A percentile compares a stretch with the other conserved stretches of the same genome.
These are phyloP conservation scores for Lentinula guzmanii DNA, from an alignment of 768 basidiomycete species.

Conservation along the genomic window DNA sequence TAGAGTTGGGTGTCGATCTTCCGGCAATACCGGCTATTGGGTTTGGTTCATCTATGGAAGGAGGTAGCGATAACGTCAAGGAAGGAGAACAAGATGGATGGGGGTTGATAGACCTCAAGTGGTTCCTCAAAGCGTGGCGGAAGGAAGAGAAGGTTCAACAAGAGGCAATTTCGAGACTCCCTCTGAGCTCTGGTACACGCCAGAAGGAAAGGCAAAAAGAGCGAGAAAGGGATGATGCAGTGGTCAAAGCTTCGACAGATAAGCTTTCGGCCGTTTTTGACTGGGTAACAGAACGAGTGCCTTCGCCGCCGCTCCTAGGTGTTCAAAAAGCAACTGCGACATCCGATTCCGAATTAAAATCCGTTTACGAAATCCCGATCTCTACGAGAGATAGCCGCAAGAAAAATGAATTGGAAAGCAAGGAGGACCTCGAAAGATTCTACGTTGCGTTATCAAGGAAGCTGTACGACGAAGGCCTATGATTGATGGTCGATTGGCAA, in stretches of 20 bases:
- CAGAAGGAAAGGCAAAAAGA: conserved; percentile 17
- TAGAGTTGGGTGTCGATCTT: conserved; percentile 59
- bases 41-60: conserved; percentile 17
- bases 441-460: conserved; percentile 86
- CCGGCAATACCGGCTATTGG: conserved; percentile 43
- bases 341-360: neutral
- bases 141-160: conserved; percentile 41
- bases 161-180: conserved; percentile 21
- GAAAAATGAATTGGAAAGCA: conserved; percentile 46
- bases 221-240: conserved; percentile 39
- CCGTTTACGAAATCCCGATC: neutral
- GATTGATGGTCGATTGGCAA: neutral
- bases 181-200: neutral
- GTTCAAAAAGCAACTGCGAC: conserved; percentile 15
- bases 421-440: conserved; percentile 81
- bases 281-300: conserved; percentile 73
- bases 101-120: conserved; percentile 55
- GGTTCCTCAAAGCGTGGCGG: conserved; percentile 57
- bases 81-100: conserved; percentile 24
- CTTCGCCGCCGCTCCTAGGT: conserved; percentile 24
- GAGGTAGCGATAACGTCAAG: conserved; percentile 10
- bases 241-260: conserved; percentile 63
- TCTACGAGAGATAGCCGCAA: neutral
- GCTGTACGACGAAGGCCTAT: conserved; percentile 90
- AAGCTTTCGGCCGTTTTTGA: conserved; percentile 71